These are phyloP conservation scores for Starmerella apis DNA, from an alignment of 805 yeast species.

Conservation along the genomic window DNA sequence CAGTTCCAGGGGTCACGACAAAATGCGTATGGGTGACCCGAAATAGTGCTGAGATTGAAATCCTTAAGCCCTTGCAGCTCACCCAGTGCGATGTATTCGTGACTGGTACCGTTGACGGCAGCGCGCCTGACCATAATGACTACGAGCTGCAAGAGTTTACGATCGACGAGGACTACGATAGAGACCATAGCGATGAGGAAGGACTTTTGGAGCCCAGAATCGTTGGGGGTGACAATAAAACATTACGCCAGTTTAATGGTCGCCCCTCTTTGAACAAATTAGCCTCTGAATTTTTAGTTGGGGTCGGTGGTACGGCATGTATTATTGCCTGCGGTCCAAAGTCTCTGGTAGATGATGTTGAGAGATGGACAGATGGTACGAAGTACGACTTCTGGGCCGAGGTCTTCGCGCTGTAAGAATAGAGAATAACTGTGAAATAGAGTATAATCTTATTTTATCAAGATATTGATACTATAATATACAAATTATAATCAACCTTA, in stretches of 20 bases:
- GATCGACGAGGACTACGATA: slow-evolving; percentile 12
- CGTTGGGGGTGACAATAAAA: neutral
- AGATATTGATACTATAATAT: neutral
- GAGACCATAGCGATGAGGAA: slow-evolving; percentile 11
- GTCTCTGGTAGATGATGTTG: slow-evolving; percentile 18
- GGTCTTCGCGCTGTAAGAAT: slow-evolving; percentile 14
- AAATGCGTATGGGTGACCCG: slow-evolving; percentile 19
- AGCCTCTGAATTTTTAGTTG: slow-evolving; percentile 4
- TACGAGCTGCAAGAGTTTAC: slow-evolving; percentile 16
- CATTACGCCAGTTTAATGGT: slow-evolving; percentile 13
- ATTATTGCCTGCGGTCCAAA: slow-evolving; percentile 28
- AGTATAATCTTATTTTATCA: too few species aligned
- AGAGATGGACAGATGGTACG: slow-evolving; percentile 19
- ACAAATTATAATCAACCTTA: neutral
- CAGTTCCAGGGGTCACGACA: neutral
- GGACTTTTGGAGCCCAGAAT: neutral
- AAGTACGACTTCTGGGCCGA: slow-evolving; percentile 22
- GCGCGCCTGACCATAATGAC: slow-evolving; percentile 7
- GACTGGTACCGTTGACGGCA: neutral
- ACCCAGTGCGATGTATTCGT: slow-evolving; percentile 21
- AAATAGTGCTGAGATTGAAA: slow-evolving; percentile 2
- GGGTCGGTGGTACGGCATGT: slow-evolving; percentile 4
- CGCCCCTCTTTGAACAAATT: slow-evolving; percentile 19
- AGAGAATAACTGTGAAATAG: too few species aligned
- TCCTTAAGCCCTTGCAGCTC: slow-evolving; percentile 15